phyloP scores from a whole-genome alignment of 2,329 filamentous ascomycete genomes.

The Hirsutella rhossiliensis region DNA sequence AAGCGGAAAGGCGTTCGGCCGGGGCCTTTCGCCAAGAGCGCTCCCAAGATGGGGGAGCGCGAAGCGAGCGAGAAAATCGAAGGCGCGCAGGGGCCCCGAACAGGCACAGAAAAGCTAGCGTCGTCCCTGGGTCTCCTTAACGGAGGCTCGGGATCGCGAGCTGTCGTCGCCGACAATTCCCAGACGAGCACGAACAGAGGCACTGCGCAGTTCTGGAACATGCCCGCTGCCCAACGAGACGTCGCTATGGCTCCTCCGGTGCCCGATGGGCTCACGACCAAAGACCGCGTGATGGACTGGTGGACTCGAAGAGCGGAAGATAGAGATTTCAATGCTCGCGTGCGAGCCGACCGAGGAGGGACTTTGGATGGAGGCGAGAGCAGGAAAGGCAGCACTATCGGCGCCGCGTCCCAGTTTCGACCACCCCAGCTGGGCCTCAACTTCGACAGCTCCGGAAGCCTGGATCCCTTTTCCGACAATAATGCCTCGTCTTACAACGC shows the following conservation, averaged over 20 bases:
- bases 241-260: background rate
- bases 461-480: slow-evolving; percentile 36
- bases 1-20: background rate
- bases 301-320: slow-evolving; percentile 30
- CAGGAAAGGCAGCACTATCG: background rate
- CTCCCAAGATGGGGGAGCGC: slow-evolving; percentile 8
- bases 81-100: slow-evolving; percentile 27
- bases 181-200: slow-evolving; percentile 26
- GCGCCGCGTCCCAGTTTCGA: slow-evolving; percentile 23
- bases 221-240: slow-evolving; percentile 5
- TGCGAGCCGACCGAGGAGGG: background rate
- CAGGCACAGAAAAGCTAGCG: background rate
- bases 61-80: slow-evolving; percentile 23
- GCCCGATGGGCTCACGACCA: background rate
- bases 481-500: slow-evolving; percentile 27
- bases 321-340: slow-evolving; percentile 5
- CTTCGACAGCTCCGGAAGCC: slow-evolving; percentile 14
- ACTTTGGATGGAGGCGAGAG: background rate
- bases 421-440: slow-evolving; percentile 25
- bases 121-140: background rate
- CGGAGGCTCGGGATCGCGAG: slow-evolving; percentile 1
- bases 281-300: slow-evolving; percentile 15
- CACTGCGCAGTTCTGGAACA: slow-evolving; percentile 37
- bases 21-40: slow-evolving; percentile 11
- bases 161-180: slow-evolving; percentile 12